Evolutionary conservation across 2,329 filamentous ascomycete genomes (phyloP).

Genomic region (Exophiala spinifera): DNA sequence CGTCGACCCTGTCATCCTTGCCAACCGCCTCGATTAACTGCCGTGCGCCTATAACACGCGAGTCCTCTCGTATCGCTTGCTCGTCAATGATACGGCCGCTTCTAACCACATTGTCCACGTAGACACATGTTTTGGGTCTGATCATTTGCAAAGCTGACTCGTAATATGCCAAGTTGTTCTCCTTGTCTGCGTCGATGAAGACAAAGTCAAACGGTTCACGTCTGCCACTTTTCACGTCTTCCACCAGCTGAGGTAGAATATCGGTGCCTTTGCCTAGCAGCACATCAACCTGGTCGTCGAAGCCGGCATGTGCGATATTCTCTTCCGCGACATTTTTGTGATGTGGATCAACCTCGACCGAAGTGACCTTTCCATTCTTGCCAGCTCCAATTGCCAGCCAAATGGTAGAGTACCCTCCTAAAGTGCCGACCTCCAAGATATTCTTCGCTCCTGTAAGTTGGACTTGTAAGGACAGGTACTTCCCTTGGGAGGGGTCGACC

Average conservation of each 20-base stretch:
- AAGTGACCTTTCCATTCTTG: constrained; percentile 45
- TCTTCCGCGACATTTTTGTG: constrained; percentile 47
- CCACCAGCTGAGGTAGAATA: constrained; percentile 39
- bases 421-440: constrained; percentile 54
- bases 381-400: constrained; percentile 46
- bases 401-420: constrained; percentile 55
- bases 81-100: constrained; percentile 34
- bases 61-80: constrained; percentile 22
- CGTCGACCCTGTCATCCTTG: constrained; percentile 42
- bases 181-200: constrained; percentile 55
- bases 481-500: constrained; percentile 37
- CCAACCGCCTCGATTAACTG: constrained; percentile 44
- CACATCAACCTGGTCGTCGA: constrained; percentile 45
- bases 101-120: constrained; percentile 53
- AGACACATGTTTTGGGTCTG: constrained; percentile 42
- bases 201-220: constrained; percentile 48
- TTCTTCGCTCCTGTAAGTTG: constrained; percentile 37
- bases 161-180: constrained; percentile 51
- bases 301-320: constrained; percentile 43
- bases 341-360: constrained; percentile 49
- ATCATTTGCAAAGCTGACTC: constrained; percentile 44
- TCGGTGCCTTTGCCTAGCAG: constrained; percentile 47
- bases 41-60: constrained; percentile 31
- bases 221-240: constrained; percentile 41
- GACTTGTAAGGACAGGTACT: constrained; percentile 41